Conservation (phyloP, 176 grass and related monocot genomes). For the Luzula sylvatica region DNA sequence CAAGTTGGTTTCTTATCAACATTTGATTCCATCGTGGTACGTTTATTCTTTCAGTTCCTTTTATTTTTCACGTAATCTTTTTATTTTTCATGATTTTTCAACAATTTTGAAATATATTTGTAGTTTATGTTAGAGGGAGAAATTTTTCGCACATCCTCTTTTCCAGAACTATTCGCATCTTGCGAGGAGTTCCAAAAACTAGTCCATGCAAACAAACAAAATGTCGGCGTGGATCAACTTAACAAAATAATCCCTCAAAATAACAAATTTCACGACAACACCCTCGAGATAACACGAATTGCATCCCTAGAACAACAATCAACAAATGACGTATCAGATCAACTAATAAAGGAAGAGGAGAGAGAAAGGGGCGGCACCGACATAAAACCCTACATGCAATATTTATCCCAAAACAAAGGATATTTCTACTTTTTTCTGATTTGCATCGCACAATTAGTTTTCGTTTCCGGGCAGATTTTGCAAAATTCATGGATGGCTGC, state of each 20-base stretch:
- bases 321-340: slow-evolving; percentile 27
- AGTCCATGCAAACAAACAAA: slow-evolving; percentile 72
- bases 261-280: slow-evolving; percentile 20
- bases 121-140: slow-evolving; percentile 85
- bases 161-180: slow-evolving; percentile 38
- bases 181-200: slow-evolving; percentile 77
- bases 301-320: slow-evolving; percentile 25
- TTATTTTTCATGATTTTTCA: background rate
- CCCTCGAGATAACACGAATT: slow-evolving; percentile 26
- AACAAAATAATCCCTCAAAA: slow-evolving; percentile 14
- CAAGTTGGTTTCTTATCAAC: slow-evolving; percentile 86
- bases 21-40: slow-evolving; percentile 71
- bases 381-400: slow-evolving; percentile 64
- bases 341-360: slow-evolving; percentile 81
- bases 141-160: slow-evolving; percentile 47
- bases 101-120: background rate
- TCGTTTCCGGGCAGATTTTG: slow-evolving; percentile 73
- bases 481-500: slow-evolving; percentile 96
- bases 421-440: slow-evolving; percentile 43
- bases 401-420: slow-evolving; percentile 72
- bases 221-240: slow-evolving; percentile 29
- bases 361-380: slow-evolving; percentile 75
- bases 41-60: too few relatives aligned
- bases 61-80: too few relatives aligned
- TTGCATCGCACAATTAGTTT: slow-evolving; percentile 41